Evolutionary conservation across 2,329 filamentous ascomycete species (phyloP), one percentile per base, ranked within the genome.

Genomic region (Talaromyces rugulosus): DNA sequence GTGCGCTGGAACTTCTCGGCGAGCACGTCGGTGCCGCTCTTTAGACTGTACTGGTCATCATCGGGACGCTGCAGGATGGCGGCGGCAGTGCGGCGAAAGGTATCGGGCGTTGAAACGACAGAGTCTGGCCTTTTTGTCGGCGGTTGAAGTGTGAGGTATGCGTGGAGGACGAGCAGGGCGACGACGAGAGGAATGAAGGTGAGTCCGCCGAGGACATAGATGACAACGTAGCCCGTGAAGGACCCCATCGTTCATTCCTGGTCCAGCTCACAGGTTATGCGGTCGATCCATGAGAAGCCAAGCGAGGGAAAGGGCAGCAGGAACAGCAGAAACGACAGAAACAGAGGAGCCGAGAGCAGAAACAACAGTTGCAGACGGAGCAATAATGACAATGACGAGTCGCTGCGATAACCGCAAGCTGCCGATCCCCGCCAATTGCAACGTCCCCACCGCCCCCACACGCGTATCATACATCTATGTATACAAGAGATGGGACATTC

Each of bases 201-300:
- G 72, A 97, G 75, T 70, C 93, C 94, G 76, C 93, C 93, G 63
- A 96, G 78, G 67, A 96, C 74, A 81, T 96, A 97, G 74, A 89
- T 84, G 71, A 89, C 75, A 66, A 96, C 80, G 71, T 94, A 87
- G 68, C 76, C 77, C 66, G 71, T 73, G 70, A 84, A 72, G 63
- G 74, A 74, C 74, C 75, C 75, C 77, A 78, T 78, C 6, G 44
- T 47, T 40, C 36, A 40, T 40, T 40, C 14, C 36, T 16, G 27
- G 44, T 27, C 23, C 44, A 47, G 44, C 44, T 27, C 44, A 18
- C 23, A 27, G 36, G 14, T 6, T 6, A 47, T 27, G 23, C n/a
- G 23, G n/a, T 9, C 44, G 3, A 47, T 47, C 44, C 44, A 47
- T 47, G 40, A 47, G n/a, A 5, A n/a, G 40, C 1, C 4, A 12